Evolutionary conservation across 352 stramenopile species (phyloP), one percentile per base, ranked within the genome.

Genomic region (Discostella stelligera): DNA sequence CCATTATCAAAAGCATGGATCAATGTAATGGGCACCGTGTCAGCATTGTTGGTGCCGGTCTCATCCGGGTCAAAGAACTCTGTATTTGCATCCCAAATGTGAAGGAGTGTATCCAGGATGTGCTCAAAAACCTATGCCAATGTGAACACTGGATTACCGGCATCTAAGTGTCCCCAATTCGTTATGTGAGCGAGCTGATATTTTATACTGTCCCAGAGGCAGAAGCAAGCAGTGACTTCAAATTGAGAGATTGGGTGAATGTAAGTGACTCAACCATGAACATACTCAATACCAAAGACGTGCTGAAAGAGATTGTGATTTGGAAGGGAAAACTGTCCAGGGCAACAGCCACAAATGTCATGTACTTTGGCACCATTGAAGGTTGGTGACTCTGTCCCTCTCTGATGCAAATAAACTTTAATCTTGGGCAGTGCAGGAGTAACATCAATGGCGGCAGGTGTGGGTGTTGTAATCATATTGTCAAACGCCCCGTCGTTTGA

Each of bases 261-360:
- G 7, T 58, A 11, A 13, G 50, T 58, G 5, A 37, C 5, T n/a
- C 32, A 37, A 11, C 32, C 50, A 32, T 25, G n/a, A 23, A 37
- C 20, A 13, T 37, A 58, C 32, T 58, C 50, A 32, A 58, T 32
- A 14, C 50, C 50, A 13, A 58, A 58, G 16, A 58, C 7, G 59
- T 58, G 16, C 2, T n/a, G 11, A 41, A 80, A 80, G 1, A 74
- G 18, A 53, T 80, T 80, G n/a, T 37, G 37, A 16, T n/a, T 49
- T 5, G 6, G 27, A 54, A 27, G 20, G 25, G n/a, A n/a, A n/a
- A n/a, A n/a, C n/a, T n/a, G n/a, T n/a, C n/a, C n/a, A 18, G 48
- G 48, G 48, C 48, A 54, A 3, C 18, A 16, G 23, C 48, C 13
- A 3, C 23, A 14, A 14, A 54, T 14, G 18, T 14, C 18, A 3